A percentile compares a stretch with the other conserved stretches of the same genome.
phyloP scores from a whole-genome alignment of 805 yeast genomes.

The Priceomyces fermenticarens region DNA sequence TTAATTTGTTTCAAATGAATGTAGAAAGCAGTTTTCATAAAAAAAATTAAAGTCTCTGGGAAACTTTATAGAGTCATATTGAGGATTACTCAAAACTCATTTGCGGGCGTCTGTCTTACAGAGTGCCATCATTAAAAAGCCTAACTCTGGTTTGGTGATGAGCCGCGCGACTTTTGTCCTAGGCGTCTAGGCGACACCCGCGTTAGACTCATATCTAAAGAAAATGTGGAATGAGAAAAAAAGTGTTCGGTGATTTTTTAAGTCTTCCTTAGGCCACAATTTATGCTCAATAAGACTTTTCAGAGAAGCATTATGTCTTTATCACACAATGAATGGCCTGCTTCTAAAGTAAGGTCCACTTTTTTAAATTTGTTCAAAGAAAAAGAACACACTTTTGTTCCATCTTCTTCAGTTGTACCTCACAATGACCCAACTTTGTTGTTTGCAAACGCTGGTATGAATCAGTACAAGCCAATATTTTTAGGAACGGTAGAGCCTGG shows the following conservation, averaged over 20 bases:
- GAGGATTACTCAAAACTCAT: no score
- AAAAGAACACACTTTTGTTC: slow-evolving; percentile 73
- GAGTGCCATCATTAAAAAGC: no score
- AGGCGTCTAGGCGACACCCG: no score
- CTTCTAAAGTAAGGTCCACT: slow-evolving; percentile 69
- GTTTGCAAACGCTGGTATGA: slow-evolving; percentile 99
- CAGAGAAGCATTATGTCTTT: slow-evolving; percentile 21
- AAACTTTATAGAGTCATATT: no score
- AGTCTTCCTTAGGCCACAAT: not conserved
- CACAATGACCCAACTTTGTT: slow-evolving; percentile 96
- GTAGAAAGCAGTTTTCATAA: no score
- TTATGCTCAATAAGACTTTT: slow-evolving; percentile 11
- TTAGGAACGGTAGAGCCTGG: slow-evolving; percentile 96
- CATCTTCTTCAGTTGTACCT: slow-evolving; percentile 94
- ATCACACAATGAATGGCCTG: slow-evolving; percentile 35
- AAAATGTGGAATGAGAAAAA: no score
- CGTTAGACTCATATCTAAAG: no score
- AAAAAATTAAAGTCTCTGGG: no score
- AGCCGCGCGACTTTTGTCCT: no score
- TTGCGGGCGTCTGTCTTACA: no score
- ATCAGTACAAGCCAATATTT: slow-evolving; percentile 96
- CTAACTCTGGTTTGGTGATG: no score
- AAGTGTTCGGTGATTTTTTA: not conserved
- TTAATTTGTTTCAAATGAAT: no score
- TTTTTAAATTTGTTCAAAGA: slow-evolving; percentile 77